These are phyloP conservation scores for Fusarium keratoplasticum DNA, from an alignment of 2,329 filamentous ascomycete species.

Conservation along the genomic window DNA sequence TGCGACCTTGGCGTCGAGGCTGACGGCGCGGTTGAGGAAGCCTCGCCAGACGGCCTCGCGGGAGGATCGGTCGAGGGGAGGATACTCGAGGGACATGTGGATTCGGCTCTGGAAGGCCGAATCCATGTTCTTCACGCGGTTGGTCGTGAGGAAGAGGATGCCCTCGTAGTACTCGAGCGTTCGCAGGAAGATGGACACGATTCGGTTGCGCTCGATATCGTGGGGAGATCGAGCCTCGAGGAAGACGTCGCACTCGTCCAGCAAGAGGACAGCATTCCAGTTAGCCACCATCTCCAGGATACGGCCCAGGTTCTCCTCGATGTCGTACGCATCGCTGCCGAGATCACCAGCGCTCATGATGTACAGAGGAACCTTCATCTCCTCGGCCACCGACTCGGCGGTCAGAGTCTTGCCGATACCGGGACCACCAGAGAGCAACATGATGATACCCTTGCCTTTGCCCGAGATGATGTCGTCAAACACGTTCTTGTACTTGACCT, in stretches of 20 bases:
- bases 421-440: slow-evolving; percentile 60
- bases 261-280: slow-evolving; percentile 55
- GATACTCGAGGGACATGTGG: slow-evolving; percentile 61
- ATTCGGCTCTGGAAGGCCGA: slow-evolving; percentile 61
- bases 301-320: slow-evolving; percentile 69
- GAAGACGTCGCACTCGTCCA: slow-evolving; percentile 57
- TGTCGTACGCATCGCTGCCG: slow-evolving; percentile 71
- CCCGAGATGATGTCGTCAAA: slow-evolving; percentile 66
- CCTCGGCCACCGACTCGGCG: slow-evolving; percentile 62
- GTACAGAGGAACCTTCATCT: slow-evolving; percentile 61
- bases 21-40: slow-evolving; percentile 51
- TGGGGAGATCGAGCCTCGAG: slow-evolving; percentile 52
- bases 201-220: slow-evolving; percentile 49
- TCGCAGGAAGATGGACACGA: slow-evolving; percentile 55
- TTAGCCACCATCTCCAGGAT: slow-evolving; percentile 74
- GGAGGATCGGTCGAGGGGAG: slow-evolving; percentile 52
- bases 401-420: slow-evolving; percentile 64
- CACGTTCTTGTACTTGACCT: slow-evolving; percentile 53
- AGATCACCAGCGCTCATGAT: slow-evolving; percentile 74
- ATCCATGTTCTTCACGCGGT: slow-evolving; percentile 59
- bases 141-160: slow-evolving; percentile 62
- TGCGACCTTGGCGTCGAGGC: slow-evolving; percentile 21
- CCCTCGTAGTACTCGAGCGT: slow-evolving; percentile 62
- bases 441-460: slow-evolving; percentile 63
- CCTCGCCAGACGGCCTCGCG: slow-evolving; percentile 54